Conservation (phyloP, 2,329 filamentous ascomycete species). For the Xylaria sp. region DNA sequence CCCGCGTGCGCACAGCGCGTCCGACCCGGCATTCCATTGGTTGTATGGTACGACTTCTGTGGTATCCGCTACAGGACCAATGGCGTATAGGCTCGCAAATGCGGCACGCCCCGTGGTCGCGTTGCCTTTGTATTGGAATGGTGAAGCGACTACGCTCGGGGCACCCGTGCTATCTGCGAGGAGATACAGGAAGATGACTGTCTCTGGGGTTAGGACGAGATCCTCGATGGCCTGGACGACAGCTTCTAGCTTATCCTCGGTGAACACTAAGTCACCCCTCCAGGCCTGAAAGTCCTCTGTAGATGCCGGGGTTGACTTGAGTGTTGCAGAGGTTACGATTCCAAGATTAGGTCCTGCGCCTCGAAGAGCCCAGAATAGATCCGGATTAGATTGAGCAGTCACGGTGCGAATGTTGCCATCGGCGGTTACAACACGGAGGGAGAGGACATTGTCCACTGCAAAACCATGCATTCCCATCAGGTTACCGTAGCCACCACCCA, state of each 20-base stretch:
- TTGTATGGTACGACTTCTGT: conserved; percentile 25
- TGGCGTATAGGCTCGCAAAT: conserved; percentile 21
- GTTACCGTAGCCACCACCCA: conserved; percentile 33
- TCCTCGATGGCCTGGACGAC: conserved; percentile 30
- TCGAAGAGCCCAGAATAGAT: conserved; percentile 35
- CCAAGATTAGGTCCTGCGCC: conserved; percentile 36
- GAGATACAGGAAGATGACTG: conserved; percentile 24
- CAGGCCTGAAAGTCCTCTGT: conserved; percentile 16
- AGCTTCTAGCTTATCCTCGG: conserved; percentile 26
- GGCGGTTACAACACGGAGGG: conserved; percentile 27
- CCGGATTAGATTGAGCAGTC: conserved; percentile 13
- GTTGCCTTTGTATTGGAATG: conserved; percentile 28
- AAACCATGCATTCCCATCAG: conserved; percentile 29
- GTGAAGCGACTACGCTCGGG: conserved; percentile 20
- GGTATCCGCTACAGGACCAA: conserved; percentile 28
- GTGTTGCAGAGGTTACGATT: conserved; percentile 34
- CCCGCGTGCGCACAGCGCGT: conserved; percentile 18
- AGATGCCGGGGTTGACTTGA: conserved; percentile 23
- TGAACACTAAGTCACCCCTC: conserved; percentile 28
- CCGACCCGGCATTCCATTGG: conserved; percentile 28
- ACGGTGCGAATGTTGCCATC: conserved; percentile 24
- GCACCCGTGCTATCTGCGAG: conserved; percentile 9
- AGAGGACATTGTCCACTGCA: conserved; percentile 31
- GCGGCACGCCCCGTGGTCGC: conserved; percentile 14
- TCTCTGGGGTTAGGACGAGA: conserved; percentile 21